These are phyloP conservation scores for Selaginella tamariscina DNA, from an alignment of 75 land plant genomes.

Conservation along the genomic window DNA sequence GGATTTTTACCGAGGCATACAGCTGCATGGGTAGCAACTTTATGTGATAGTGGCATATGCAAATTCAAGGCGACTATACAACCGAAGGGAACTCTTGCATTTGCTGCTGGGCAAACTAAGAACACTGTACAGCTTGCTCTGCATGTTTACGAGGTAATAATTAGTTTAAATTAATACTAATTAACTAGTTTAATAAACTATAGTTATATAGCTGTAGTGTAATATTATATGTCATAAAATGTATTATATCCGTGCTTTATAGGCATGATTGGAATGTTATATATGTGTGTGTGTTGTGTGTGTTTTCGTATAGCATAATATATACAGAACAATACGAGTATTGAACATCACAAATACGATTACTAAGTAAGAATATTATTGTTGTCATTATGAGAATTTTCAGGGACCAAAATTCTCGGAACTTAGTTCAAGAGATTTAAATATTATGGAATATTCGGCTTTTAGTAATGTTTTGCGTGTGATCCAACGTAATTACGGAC, in stretches of 20 bases:
- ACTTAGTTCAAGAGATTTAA: slow-evolving; percentile 20
- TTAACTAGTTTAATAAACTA: too few relatives aligned
- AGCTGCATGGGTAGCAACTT: slow-evolving; percentile 61
- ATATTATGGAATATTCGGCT: slow-evolving; percentile 32
- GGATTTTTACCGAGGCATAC: slow-evolving; percentile 64
- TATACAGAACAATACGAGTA: too few relatives aligned
- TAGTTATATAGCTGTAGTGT: not conserved
- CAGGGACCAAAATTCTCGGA: slow-evolving; percentile 52
- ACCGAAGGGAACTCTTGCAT: slow-evolving; percentile 51
- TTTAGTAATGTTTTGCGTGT: slow-evolving; percentile 42
- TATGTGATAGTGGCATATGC: slow-evolving; percentile 53
- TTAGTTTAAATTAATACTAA: not conserved
- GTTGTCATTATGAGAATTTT: too few relatives aligned
- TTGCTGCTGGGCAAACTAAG: slow-evolving; percentile 34
- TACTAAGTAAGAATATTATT: too few relatives aligned
- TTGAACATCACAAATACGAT: too few relatives aligned
- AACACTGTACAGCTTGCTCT: slow-evolving; percentile 39
- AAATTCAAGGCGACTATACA: slow-evolving; percentile 44
- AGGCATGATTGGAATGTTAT: not conserved
- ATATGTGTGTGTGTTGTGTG: not conserved
- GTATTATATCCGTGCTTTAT: slow-evolving; percentile 9
- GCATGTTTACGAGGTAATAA: slow-evolving; percentile 46
- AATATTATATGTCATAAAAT: not conserved
- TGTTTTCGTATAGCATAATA: slow-evolving; percentile 12
- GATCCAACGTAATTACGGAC: slow-evolving; percentile 41